Evolutionary conservation across 805 yeast species (phyloP), one percentile per base, ranked within the genome.

Genomic region (Ogataea trehaloabstinens): DNA sequence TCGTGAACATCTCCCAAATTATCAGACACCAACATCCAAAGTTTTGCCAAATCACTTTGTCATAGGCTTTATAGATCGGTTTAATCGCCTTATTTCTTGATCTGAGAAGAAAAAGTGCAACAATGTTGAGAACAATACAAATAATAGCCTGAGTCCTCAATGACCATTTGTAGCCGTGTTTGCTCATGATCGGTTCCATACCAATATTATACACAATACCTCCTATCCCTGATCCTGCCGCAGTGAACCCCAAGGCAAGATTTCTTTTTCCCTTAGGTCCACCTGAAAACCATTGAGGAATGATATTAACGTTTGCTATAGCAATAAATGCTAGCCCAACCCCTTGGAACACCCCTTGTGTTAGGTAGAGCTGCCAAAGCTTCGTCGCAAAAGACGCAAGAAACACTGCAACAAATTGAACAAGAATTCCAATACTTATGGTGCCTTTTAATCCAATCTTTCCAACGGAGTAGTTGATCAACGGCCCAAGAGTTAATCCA

Each of bases 261-360:
- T 80, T 80, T 48, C 90, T 67, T 42, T 64, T 79, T 46, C 75
- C 80, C 31, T 72, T 60, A 17, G 37, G 37, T 4, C 56, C 56
- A 21, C 46, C 37, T 3, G 58, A 46, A 55, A 85, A 85, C 83
- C 85, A 84, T 38, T 78, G 85, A 0, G 89, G 88, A 19, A 84
- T 51, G 11, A 82, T 59, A 2, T 78, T 69, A 16, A 78, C 62
- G 4, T 76, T 78, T 1, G 91, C 83, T 3, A 79, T 68, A 37
- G 77, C 73, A 24, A 79, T 64, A 12, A 78, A 55, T 0, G 86
- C 78, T 48, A 78, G 56, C 2, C 82, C 81, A 22, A 74, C 52
- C 22, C 88, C 84, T 37, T 71, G 73, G 30, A 84, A 43, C 2
- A 82, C 65, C 20, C 91, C 90, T 59, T 84, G 90, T 5, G 86